Evolutionary conservation across 805 yeast species (phyloP).

Genomic region (Wickerhamiella brachini): DNA sequence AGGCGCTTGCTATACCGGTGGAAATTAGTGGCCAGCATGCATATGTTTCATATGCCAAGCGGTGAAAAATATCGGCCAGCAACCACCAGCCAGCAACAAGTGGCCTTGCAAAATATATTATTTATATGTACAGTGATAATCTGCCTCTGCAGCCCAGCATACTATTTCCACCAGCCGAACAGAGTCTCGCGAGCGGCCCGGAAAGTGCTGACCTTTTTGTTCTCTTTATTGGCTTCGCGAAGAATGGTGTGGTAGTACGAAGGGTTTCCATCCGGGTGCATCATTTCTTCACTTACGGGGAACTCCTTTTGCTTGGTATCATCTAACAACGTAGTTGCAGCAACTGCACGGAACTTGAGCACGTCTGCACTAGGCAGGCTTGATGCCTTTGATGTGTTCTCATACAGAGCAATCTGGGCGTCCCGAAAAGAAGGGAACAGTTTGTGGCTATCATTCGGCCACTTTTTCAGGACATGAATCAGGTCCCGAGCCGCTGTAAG

Average conservation of each 20-base stretch:
- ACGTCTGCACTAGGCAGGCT: constrained; percentile 17
- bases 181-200: constrained; percentile 62
- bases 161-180: constrained; percentile 37
- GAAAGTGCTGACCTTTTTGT: constrained; percentile 45
- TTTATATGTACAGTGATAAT: constrained; percentile 1
- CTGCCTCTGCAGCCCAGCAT: not conserved
- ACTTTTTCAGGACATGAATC: constrained; percentile 15
- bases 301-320: constrained; percentile 15
- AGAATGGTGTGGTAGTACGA: constrained; percentile 57
- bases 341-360: constrained; percentile 15
- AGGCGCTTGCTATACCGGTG: constrained; percentile 4
- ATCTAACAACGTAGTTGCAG: constrained; percentile 14
- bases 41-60: constrained; percentile 15
- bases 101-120: not conserved
- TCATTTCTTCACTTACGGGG: constrained; percentile 36
- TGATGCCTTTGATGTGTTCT: constrained; percentile 11
- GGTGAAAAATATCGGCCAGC: too few relatives aligned
- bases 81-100: too few relatives aligned
- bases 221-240: constrained; percentile 57
- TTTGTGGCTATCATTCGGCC: constrained; percentile 31
- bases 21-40: not conserved
- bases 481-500: constrained; percentile 15
- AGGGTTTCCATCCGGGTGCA: constrained; percentile 77
- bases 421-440: constrained; percentile 37
- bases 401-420: constrained; percentile 32